A percentile compares a stretch with the other conserved stretches of the same genome.
These are phyloP conservation scores for Abortiporus biennis DNA, from an alignment of 1,284 basidiomycete species.

Conservation along the genomic window DNA sequence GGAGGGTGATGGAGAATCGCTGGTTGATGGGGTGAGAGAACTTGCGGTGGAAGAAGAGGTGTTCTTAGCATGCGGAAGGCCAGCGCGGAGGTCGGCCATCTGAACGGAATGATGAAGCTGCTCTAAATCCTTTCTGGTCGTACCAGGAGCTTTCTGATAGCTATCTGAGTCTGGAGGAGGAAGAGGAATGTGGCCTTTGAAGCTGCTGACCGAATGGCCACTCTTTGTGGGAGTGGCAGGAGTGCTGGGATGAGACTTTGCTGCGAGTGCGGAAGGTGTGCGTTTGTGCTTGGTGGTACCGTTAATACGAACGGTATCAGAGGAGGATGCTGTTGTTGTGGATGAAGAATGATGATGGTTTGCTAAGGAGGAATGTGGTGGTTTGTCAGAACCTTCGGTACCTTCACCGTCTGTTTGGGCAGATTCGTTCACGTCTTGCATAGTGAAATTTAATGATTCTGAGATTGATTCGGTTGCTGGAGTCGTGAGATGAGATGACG, in stretches of 20 bases:
- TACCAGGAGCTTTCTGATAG: slow-evolving; percentile 51
- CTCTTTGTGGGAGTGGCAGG: slow-evolving; percentile 9
- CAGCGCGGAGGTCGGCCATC: slow-evolving; percentile 14
- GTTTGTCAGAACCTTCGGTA: slow-evolving; percentile 55
- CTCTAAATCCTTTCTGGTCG: slow-evolving; percentile 40
- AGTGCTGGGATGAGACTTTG: slow-evolving; percentile 7
- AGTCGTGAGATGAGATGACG: slow-evolving; percentile 11
- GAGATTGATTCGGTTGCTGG: slow-evolving; percentile 11
- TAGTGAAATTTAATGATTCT: slow-evolving; percentile 2
- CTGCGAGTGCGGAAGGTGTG: slow-evolving; percentile 10
- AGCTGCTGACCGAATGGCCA: slow-evolving; percentile 7
- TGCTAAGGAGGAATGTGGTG: slow-evolving; percentile 29
- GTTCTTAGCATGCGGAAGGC: slow-evolving; percentile 19
- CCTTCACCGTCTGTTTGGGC: slow-evolving; percentile 50
- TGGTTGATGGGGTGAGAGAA: slow-evolving; percentile 31
- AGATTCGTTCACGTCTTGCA: slow-evolving; percentile 30
- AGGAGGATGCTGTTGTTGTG: slow-evolving; percentile 14
- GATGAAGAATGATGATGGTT: slow-evolving; percentile 9
- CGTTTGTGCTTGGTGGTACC: slow-evolving; percentile 15
- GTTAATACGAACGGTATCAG: slow-evolving; percentile 16
- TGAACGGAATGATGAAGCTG: slow-evolving; percentile 17
- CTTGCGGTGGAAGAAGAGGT: slow-evolving; percentile 27
- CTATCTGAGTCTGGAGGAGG: slow-evolving; percentile 48
- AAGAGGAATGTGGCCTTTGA: slow-evolving; percentile 34
- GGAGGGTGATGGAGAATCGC: slow-evolving; percentile 42